A percentile compares a stretch with the other conserved stretches of the same genome.
Evolutionary conservation across 495 filamentous ascomycete genomes (phyloP).

Genomic region (Xylaria flabelliformis): DNA sequence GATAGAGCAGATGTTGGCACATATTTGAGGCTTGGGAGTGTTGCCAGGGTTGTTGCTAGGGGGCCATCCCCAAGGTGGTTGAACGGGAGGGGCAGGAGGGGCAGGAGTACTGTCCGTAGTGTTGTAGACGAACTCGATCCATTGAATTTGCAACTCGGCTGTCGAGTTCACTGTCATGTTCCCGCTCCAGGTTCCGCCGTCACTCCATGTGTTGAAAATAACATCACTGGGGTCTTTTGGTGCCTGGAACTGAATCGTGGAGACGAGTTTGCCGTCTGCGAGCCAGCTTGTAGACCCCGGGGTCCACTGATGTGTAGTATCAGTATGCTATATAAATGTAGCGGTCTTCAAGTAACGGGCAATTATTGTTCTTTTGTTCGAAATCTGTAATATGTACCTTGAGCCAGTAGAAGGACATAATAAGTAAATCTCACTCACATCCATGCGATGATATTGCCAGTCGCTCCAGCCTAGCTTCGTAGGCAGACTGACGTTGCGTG

Average conservation of each 20-base stretch:
- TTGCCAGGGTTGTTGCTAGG: slow-evolving; percentile 25
- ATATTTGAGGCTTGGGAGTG: slow-evolving; percentile 35
- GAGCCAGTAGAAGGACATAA: neutral
- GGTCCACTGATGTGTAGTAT: slow-evolving; percentile 55
- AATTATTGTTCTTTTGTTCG: neutral
- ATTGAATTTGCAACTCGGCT: slow-evolving; percentile 74
- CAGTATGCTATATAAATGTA: neutral
- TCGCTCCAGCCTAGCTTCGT: slow-evolving; percentile 59
- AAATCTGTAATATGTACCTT: neutral
- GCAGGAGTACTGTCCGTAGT: slow-evolving; percentile 40
- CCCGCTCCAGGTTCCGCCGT: slow-evolving; percentile 75
- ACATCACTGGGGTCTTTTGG: slow-evolving; percentile 64
- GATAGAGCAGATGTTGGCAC: slow-evolving; percentile 55
- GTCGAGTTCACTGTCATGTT: slow-evolving; percentile 65
- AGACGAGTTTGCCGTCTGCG: slow-evolving; percentile 62
- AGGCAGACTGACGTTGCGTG: slow-evolving; percentile 53
- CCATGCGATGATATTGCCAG: slow-evolving; percentile 74
- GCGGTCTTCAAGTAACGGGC: neutral
- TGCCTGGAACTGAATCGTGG: slow-evolving; percentile 65
- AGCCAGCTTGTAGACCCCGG: slow-evolving; percentile 62
- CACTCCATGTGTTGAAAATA: slow-evolving; percentile 77
- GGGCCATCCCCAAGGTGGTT: slow-evolving; percentile 19
- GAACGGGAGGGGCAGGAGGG: neutral
- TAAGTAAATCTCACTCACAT: slow-evolving; percentile 37
- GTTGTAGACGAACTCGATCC: slow-evolving; percentile 77